phyloP scores from a whole-genome alignment of 805 yeast genomes.

The Yueomyces sp. region DNA sequence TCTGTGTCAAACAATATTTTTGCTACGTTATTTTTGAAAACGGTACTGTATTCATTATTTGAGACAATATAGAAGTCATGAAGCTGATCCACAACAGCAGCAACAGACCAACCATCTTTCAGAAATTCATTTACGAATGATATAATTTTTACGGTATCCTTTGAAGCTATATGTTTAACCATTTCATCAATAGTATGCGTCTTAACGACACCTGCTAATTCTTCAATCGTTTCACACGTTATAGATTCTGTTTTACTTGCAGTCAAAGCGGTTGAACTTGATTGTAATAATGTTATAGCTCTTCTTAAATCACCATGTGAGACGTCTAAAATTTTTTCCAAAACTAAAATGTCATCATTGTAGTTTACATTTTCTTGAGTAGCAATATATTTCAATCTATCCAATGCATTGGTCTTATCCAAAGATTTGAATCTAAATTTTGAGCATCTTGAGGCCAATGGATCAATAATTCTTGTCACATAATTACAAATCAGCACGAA shows the following conservation, averaged over 20 bases:
- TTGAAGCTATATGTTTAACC: constrained; percentile 25
- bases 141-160: constrained; percentile 24
- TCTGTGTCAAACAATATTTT: constrained; percentile 61
- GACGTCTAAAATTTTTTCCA: constrained; percentile 52
- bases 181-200: constrained; percentile 31
- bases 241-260: constrained; percentile 29
- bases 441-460: constrained; percentile 91
- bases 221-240: constrained; percentile 38
- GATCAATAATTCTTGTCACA: constrained; percentile 92
- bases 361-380: constrained; percentile 31
- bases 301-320: constrained; percentile 86
- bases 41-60: constrained; percentile 38
- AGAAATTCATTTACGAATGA: constrained; percentile 36
- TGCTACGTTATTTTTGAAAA: constrained; percentile 36
- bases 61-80: constrained; percentile 53
- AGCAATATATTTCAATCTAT: constrained; percentile 48
- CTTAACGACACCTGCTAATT: constrained; percentile 68
- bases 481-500: constrained; percentile 93
- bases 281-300: constrained; percentile 82
- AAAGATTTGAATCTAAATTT: constrained; percentile 82
- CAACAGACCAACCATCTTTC: constrained; percentile 67
- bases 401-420: constrained; percentile 56
- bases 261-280: constrained; percentile 46
- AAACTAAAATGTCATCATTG: constrained; percentile 31
- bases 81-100: constrained; percentile 55